Conservation (phyloP, 768 basidiomycete genomes). For the Tylopilus cervinicoccineus region DNA sequence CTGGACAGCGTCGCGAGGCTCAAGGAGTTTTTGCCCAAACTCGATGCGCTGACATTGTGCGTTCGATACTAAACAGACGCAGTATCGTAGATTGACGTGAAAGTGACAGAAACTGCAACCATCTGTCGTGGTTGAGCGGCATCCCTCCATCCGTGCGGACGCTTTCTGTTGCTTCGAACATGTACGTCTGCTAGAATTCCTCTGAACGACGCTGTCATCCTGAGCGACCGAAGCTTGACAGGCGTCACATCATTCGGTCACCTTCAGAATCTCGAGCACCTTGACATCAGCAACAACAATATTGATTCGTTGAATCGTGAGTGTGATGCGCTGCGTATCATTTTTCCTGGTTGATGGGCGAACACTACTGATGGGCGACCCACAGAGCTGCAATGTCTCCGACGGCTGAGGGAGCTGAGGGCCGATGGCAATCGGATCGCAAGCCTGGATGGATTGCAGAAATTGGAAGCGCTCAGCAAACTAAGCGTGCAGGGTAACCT, state of each 20-base stretch:
- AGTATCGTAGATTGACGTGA: conserved; percentile 14
- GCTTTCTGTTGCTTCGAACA: conserved; percentile 72
- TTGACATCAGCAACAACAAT: conserved; percentile 90
- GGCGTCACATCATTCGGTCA: conserved; percentile 86
- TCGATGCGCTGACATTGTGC: conserved; percentile 75
- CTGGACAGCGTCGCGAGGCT: conserved; percentile 64
- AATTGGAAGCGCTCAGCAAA: conserved; percentile 78
- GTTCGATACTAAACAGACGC: conserved; percentile 31
- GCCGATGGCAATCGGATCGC: conserved; percentile 84
- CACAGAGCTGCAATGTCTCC: conserved; percentile 78
- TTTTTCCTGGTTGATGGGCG: neutral
- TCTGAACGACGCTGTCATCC: conserved; percentile 10
- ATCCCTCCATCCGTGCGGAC: conserved; percentile 68
- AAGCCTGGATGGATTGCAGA: conserved; percentile 70
- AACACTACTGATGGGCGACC: conserved; percentile 11
- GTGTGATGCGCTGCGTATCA: conserved; percentile 29
- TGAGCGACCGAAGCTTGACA: conserved; percentile 57
- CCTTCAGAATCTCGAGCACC: conserved; percentile 76
- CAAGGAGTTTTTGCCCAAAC: conserved; percentile 85
- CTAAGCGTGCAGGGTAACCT: conserved; percentile 77
- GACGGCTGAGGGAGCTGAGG: conserved; percentile 82
- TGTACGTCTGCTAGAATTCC: conserved; percentile 37
- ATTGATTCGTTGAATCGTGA: conserved; percentile 83
- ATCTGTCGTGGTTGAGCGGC: conserved; percentile 77
- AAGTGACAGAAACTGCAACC: conserved; percentile 59